Evolutionary conservation across 768 basidiomycete species (phyloP).

Genomic region (Hortiboletus campestris): DNA sequence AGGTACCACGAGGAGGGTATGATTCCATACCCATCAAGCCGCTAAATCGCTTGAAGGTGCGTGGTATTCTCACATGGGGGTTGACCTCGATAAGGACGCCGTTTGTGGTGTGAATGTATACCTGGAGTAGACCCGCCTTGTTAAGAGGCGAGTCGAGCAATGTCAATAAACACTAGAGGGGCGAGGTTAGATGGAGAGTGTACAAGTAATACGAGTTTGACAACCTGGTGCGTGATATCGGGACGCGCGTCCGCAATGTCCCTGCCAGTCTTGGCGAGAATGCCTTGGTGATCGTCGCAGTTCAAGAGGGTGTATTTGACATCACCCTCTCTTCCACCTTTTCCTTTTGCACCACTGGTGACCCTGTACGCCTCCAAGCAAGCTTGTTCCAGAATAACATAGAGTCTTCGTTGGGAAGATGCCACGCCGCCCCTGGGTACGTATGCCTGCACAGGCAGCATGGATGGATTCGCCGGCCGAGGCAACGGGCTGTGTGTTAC

Average conservation of each 20-base stretch:
- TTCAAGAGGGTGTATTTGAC: constrained; percentile 96
- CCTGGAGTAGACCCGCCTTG: constrained; percentile 94
- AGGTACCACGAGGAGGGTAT: neutral
- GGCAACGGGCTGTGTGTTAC: constrained; percentile 46
- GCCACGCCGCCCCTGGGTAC: constrained; percentile 58
- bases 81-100: constrained; percentile 98
- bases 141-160: constrained; percentile 96
- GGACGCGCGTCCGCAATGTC: constrained; percentile 99
- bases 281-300: constrained; percentile 99
- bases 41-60: constrained; percentile 98
- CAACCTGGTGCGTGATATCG: constrained; percentile 97
- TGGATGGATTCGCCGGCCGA: constrained; percentile 63
- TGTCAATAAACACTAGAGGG: constrained; percentile 84
- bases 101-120: constrained; percentile 96
- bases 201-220: constrained; percentile 15
- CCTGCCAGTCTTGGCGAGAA: constrained; percentile 93
- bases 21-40: constrained; percentile 86
- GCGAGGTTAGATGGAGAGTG: neutral
- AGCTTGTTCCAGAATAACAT: constrained; percentile 89
- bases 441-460: constrained; percentile 81
- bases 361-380: constrained; percentile 95
- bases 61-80: constrained; percentile 94
- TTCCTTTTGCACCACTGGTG: constrained; percentile 54
- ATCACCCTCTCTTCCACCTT: constrained; percentile 58
- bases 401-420: constrained; percentile 65